Base-by-base conservation (phyloP, 345 rosid species). In the Populus ilicifolia region DNA sequence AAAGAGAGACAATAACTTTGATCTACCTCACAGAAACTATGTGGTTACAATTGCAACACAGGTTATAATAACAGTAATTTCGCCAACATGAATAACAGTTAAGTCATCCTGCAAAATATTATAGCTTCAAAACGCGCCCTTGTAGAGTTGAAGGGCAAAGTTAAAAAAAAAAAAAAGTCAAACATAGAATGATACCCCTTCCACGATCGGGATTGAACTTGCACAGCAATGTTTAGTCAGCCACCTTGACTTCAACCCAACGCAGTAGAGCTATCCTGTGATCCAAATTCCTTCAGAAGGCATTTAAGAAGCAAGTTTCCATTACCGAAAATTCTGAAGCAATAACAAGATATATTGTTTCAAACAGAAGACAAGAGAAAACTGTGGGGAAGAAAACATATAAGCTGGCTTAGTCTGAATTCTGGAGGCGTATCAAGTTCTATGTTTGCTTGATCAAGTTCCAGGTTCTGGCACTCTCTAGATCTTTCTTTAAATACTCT, bases 381-480 rank as follows among this genome's bases (percentile, higher is more conserved):
- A 41, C 10, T 18, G 14, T 3, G 56, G 12, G 10, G 56, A 36
- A 27, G 14, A 74, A 2, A 62, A 83, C 87, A 71, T 90, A 96
- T 98, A 79, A 96, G 96, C 82, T 93, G 97, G 87, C 99, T 96
- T 68, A 96, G 89, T 70, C 93, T 88, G 81, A 91, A 93, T 41
- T 96, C 99, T 12, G 99, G 94, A 78, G 96, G 97, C 56, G 98
- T 96, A 80, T 96, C 97, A 0, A 90, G 91, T 50, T 95, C 98
- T 76, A 92, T 88, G 83, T 91, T 85, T 9, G 96, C 83, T 5
- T 92, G 97, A 83, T 92, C 99, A 86, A 86, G 73, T 67, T 75
- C 88, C 23, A 92, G 82, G 64, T 83, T 87, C 79, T 93, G 98
- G 88, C 94, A 93, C 63, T 89, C 97, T 91, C 98, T 54, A 96